These are phyloP conservation scores for Xerocomellus dryophilus DNA, from an alignment of 768 basidiomycete genomes.

Conservation along the genomic window DNA sequence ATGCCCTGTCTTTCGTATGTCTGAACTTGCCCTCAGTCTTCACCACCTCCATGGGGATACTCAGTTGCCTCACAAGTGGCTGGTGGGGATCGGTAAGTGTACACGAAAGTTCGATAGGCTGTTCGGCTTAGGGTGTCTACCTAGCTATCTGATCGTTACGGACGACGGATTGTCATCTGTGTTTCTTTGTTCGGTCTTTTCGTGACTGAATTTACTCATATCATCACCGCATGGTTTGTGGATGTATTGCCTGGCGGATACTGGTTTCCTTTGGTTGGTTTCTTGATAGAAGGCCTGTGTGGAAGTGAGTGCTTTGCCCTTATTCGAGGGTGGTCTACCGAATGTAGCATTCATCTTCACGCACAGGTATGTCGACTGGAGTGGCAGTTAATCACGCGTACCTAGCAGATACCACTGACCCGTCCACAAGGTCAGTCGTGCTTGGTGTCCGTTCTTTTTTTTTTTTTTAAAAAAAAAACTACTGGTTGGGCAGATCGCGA, in stretches of 20 bases:
- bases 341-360: conserved; percentile 1
- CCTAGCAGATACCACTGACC: conserved; percentile 61
- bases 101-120: neutral
- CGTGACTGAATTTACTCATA: conserved; percentile 59
- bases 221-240: conserved; percentile 60
- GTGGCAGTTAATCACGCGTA: conserved; percentile 61
- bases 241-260: conserved; percentile 73
- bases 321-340: neutral
- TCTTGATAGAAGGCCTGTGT: conserved; percentile 62
- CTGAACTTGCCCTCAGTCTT: conserved; percentile 45
- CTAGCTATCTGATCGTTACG: conserved; percentile 75
- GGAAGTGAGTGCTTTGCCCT: conserved; percentile 52
- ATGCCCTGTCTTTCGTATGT: neutral
- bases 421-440: conserved; percentile 47
- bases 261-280: conserved; percentile 69
- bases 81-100: conserved; percentile 80
- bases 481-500: conserved; percentile 45
- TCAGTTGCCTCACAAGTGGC: conserved; percentile 74
- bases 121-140: neutral
- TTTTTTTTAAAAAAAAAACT: conserved; percentile 5
- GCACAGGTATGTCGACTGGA: conserved; percentile 48
- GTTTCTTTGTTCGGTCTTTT: conserved; percentile 61
- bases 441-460: neutral
- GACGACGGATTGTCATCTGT: conserved; percentile 63
- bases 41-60: conserved; percentile 60